These are phyloP conservation scores for Arctium lappa DNA, from an alignment of 129 eudicot genomes.

Conservation along the genomic window DNA sequence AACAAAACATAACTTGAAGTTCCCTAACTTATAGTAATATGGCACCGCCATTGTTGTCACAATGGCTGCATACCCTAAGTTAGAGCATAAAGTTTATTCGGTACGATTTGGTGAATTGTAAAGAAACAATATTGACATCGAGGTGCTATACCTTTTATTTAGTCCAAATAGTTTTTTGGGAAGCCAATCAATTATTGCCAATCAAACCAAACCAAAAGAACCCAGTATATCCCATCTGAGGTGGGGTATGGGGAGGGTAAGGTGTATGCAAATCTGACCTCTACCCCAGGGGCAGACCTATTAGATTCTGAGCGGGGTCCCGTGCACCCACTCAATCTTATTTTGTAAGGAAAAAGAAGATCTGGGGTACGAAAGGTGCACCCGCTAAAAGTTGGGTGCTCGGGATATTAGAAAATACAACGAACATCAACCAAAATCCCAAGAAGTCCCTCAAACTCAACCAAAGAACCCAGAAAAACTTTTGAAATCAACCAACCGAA, in stretches of 20 bases:
- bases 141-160: neutral
- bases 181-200: neutral
- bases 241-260: neutral
- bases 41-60: neutral
- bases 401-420: too few species aligned
- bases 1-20: neutral
- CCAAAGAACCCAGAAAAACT: too few species aligned
- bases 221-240: neutral
- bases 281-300: neutral
- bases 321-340: too few species aligned
- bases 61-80: too few species aligned
- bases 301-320: too few species aligned
- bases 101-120: neutral
- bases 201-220: neutral
- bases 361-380: too few species aligned
- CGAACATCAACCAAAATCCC: too few species aligned
- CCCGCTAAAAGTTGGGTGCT: too few species aligned
- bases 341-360: too few species aligned
- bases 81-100: too few species aligned
- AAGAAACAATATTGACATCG: neutral
- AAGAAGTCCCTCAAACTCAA: too few species aligned
- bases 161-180: neutral
- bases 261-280: neutral
- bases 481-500: too few species aligned
- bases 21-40: neutral